These are phyloP conservation scores for Ganoderma resinaceum DNA, from an alignment of 1,284 basidiomycete species.

Conservation along the genomic window DNA sequence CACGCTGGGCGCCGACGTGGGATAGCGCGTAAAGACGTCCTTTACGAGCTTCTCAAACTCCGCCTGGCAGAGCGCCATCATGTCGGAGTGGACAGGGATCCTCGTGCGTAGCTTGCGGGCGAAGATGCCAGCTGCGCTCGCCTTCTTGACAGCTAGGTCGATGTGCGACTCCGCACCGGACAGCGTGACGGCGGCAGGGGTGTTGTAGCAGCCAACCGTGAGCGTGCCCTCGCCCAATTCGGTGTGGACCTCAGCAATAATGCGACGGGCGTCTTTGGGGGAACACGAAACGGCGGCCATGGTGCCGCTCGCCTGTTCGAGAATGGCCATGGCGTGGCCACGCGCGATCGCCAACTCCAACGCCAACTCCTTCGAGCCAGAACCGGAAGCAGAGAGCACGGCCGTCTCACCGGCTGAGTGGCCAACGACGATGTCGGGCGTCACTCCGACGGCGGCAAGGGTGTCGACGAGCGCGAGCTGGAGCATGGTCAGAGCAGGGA, in stretches of 20 bases:
- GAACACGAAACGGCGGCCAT: slow-evolving; percentile 53
- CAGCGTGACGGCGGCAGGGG: slow-evolving; percentile 41
- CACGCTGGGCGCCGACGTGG: slow-evolving; percentile 22
- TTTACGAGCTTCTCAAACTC: slow-evolving; percentile 34
- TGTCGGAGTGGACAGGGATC: slow-evolving; percentile 42
- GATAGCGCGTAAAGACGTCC: slow-evolving; percentile 38
- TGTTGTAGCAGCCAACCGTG: slow-evolving; percentile 47
- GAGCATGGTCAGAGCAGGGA: slow-evolving; percentile 49
- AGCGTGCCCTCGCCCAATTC: slow-evolving; percentile 31
- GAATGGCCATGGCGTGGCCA: slow-evolving; percentile 42
- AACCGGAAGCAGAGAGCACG: slow-evolving; percentile 50
- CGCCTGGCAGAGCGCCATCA: slow-evolving; percentile 42
- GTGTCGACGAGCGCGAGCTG: slow-evolving; percentile 54
- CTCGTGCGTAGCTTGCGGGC: slow-evolving; percentile 41
- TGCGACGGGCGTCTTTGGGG: slow-evolving; percentile 30
- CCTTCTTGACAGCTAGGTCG: slow-evolving; percentile 38
- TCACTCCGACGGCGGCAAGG: slow-evolving; percentile 42
- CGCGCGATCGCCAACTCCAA: slow-evolving; percentile 49
- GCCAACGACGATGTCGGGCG: slow-evolving; percentile 46
- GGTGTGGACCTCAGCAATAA: slow-evolving; percentile 31
- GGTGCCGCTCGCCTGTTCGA: slow-evolving; percentile 42
- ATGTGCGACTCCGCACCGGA: slow-evolving; percentile 41
- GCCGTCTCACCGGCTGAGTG: slow-evolving; percentile 53
- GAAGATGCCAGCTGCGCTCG: slow-evolving; percentile 39
- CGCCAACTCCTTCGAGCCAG: slow-evolving; percentile 45